Conservation (phyloP, 2,329 filamentous ascomycete species). For the Grosmannia serpens region DNA sequence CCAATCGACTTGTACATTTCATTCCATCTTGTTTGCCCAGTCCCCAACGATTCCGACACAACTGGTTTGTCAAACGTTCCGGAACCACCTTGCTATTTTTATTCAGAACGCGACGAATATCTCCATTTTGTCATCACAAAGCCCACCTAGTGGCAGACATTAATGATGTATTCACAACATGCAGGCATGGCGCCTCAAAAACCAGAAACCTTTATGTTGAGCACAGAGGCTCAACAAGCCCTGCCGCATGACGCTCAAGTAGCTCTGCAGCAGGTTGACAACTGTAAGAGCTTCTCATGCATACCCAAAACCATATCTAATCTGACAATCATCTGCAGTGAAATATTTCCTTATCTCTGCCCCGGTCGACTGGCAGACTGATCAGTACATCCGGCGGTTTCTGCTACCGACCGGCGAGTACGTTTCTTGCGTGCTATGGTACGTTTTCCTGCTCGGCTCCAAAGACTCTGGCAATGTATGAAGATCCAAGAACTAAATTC, state of each 20-base stretch:
- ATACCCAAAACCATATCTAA: background rate
- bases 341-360: constrained; percentile 99
- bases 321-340: constrained; percentile 42
- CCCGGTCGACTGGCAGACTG: constrained; percentile 91
- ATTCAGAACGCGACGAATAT: background rate
- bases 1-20: background rate
- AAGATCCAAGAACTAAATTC: no score
- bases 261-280: constrained; percentile 95
- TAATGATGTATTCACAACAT: constrained; percentile 69
- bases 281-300: constrained; percentile 50
- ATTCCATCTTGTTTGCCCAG: background rate
- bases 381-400: constrained; percentile 94
- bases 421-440: constrained; percentile 89
- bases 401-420: constrained; percentile 96
- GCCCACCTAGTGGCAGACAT: constrained; percentile 1
- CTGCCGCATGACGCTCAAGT: constrained; percentile 94
- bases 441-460: background rate
- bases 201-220: constrained; percentile 97
- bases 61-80: constrained; percentile 2
- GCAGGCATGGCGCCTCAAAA: constrained; percentile 87
- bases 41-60: background rate
- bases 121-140: background rate
- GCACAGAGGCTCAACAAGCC: constrained; percentile 91
- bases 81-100: background rate
- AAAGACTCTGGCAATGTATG: background rate